phyloP scores from a whole-genome alignment of 163 green algal species.

The Chlorella variabilis region DNA sequence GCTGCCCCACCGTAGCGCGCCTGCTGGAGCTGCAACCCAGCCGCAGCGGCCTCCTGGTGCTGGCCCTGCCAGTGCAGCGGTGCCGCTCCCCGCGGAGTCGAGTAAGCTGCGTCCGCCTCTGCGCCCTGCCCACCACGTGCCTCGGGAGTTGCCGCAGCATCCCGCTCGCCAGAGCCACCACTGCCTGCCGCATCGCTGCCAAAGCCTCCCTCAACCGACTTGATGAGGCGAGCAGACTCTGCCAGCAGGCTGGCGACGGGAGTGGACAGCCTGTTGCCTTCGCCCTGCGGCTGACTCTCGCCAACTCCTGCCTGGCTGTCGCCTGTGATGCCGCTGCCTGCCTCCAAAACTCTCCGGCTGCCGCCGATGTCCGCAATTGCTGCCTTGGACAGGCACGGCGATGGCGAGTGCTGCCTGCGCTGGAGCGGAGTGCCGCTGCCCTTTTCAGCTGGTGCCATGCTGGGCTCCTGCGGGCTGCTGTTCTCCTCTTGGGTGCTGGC shows the following conservation, averaged over 20 bases:
- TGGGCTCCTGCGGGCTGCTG: not conserved
- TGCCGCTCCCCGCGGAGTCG: not conserved
- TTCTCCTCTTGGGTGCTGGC: not conserved
- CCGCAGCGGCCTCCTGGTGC: too few relatives aligned
- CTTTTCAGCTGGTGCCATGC: not conserved
- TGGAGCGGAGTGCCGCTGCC: not conserved
- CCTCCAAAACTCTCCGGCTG: not conserved
- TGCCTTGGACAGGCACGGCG: conserved; percentile 18
- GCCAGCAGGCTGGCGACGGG: conserved; percentile 32
- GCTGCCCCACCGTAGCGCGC: not conserved
- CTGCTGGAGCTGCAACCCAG: not conserved
- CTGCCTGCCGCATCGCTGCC: not conserved
- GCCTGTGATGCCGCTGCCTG: not conserved
- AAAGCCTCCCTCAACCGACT: conserved; percentile 17
- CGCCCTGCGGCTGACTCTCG: not conserved
- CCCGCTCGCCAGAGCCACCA: not conserved
- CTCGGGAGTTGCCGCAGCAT: not conserved
- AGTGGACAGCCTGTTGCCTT: conserved; percentile 30
- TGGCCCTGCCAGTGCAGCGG: not conserved
- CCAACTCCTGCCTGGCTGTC: not conserved
- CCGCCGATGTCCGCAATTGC: conserved; percentile 15
- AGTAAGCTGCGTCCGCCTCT: not conserved
- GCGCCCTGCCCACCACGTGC: not conserved
- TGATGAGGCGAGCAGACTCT: conserved; percentile 32
- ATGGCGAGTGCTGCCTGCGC: conserved; percentile 11